Base-by-base conservation (phyloP, 805 yeast genomes). In the Scheffersomyces lignosus region DNA sequence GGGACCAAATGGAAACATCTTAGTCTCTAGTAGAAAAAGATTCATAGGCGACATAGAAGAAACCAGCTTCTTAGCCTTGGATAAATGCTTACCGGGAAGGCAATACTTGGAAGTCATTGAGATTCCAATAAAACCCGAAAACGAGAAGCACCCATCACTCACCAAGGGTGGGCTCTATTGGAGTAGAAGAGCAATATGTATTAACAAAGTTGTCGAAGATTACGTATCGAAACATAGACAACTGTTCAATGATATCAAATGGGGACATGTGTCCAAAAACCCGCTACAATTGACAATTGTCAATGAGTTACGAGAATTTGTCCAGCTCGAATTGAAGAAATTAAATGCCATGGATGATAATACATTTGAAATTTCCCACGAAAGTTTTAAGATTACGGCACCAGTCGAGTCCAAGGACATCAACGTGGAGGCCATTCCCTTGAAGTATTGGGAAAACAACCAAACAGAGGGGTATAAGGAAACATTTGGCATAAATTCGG, bases 21-120 rank as follows among this genome's bases (percentile, higher is more conserved):
- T 20, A 10, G 10, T 20, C 10, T 10, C 24, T 7, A 7, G 29
- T 33, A 4, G 41, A 39, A 12, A 27, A 32, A 18, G 34, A 22
- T 13, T 23, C 16, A 8, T 13, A 25, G 37, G 25, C 8, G 34
- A 38, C 16, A 27, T 13, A 20, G 41, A 18, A 32, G 41, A 38
- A 13, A 78, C 83, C 2, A 51, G 59, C 10, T 91, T 89, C 49
- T 58, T 87, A 20, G 93, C 98, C 0, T 67, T 91, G 18, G 97
- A 90, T 55, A 91, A 91, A 58, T 87, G 95, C 49, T 64, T 85
- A 1, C 87, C 88, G 1, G 62, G 71, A 13, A 65, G 95, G 15
- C 51, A 64, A 16, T 87, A 73, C 52, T 44, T 88, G 7, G 83
- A 82, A 40, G 48, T 75, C 3, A 16, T 80, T 12, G 66, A 71